Conservation (phyloP, 768 basidiomycete genomes). For the Boletus rex-veris region DNA sequence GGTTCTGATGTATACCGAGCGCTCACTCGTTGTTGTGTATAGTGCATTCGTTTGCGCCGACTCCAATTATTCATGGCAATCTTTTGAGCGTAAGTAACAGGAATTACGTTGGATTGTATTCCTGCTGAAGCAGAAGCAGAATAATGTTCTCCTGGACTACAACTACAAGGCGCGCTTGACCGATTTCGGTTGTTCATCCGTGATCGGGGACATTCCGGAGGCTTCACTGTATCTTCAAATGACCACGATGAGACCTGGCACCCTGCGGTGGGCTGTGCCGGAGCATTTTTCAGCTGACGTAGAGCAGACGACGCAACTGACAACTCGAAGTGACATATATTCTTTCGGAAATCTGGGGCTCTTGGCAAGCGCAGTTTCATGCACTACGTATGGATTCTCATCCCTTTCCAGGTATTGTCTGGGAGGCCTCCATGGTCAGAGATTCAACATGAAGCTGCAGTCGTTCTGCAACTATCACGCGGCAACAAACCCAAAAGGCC, state of each 20-base stretch:
- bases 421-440: background rate
- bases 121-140: background rate
- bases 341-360: constrained; percentile 29
- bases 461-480: constrained; percentile 4
- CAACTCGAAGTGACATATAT: constrained; percentile 9
- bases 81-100: constrained; percentile 2
- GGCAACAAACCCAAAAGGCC: constrained; percentile 2
- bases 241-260: constrained; percentile 30
- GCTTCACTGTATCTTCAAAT: background rate
- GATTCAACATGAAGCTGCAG: background rate
- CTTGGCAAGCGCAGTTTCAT: constrained; percentile 2
- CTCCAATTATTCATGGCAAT: constrained; percentile 11
- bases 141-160: background rate
- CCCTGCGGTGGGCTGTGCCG: constrained; percentile 44
- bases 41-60: constrained; percentile 10
- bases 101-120: background rate
- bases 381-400: background rate
- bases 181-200: constrained; percentile 1
- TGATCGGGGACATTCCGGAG: background rate
- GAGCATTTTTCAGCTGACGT: constrained; percentile 21
- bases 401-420: constrained; percentile 18
- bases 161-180: background rate
- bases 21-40: no score
- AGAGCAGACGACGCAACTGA: background rate
- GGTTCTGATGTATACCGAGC: no score